Evolutionary conservation across 257 asterid genomes (phyloP).

Genomic region (Fraxinus americana): DNA sequence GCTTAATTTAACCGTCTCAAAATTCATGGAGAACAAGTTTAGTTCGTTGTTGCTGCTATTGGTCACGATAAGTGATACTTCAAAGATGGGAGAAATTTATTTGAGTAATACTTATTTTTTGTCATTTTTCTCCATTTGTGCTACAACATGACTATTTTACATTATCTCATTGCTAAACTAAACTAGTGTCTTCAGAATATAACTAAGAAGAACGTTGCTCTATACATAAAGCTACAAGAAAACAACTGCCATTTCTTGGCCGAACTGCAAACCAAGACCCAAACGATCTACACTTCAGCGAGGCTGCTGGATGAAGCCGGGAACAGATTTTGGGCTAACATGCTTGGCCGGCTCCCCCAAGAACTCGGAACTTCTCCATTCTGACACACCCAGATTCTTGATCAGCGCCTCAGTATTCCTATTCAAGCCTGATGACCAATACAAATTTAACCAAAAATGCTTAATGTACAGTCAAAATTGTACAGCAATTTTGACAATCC

Average conservation of each 20-base stretch:
- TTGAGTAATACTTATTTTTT: not conserved
- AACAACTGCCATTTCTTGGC: conserved; percentile 21
- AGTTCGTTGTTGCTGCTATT: not conserved
- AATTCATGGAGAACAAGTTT: no score
- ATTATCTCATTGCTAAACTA: conserved; percentile 30
- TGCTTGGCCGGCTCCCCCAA: conserved; percentile 51
- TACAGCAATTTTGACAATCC: no score
- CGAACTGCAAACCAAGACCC: conserved; percentile 33
- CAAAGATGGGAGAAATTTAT: not conserved
- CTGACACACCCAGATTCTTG: conserved; percentile 39
- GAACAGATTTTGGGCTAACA: conserved; percentile 58
- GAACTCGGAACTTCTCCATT: conserved; percentile 42
- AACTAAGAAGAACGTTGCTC: conserved; percentile 76
- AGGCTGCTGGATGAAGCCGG: conserved; percentile 89
- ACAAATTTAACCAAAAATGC: not conserved
- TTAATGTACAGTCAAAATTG: no score
- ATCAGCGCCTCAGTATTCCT: conserved; percentile 40
- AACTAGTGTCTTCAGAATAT: conserved; percentile 44
- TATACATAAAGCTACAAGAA: conserved; percentile 55
- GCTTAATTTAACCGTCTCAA: no score
- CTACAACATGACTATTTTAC: conserved; percentile 18
- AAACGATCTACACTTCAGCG: conserved; percentile 44
- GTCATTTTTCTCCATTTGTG: conserved; percentile 18
- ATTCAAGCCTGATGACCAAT: conserved; percentile 36
- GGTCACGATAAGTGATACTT: not conserved